Conservation (phyloP, 2,329 filamentous ascomycete genomes). For the Mycosphaerella arachidis region DNA sequence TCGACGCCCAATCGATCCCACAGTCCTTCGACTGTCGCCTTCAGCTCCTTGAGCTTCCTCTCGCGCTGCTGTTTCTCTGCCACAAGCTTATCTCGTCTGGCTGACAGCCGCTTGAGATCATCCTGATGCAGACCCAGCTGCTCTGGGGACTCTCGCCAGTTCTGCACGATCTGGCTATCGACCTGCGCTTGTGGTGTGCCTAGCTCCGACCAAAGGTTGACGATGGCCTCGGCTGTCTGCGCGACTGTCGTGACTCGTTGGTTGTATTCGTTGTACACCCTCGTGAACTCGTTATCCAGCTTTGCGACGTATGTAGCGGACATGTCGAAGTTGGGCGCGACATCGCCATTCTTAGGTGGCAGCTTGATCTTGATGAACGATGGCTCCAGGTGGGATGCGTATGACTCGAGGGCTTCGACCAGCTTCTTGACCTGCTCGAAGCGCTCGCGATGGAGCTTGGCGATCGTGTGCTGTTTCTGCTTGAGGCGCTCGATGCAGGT, state of each 20-base stretch:
- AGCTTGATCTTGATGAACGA: conserved; percentile 81
- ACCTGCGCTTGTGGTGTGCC: conserved; percentile 92
- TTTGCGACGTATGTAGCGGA: conserved; percentile 81
- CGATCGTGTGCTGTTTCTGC: conserved; percentile 78
- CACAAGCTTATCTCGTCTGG: conserved; percentile 73
- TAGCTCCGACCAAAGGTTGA: conserved; percentile 92
- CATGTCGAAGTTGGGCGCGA: conserved; percentile 85
- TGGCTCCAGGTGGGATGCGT: conserved; percentile 89
- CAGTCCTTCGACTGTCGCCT: conserved; percentile 70
- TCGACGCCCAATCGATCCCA: conserved; percentile 88
- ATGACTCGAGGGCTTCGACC: conserved; percentile 87
- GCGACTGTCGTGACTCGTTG: conserved; percentile 73
- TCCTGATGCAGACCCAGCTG: conserved; percentile 89
- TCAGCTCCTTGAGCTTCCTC: conserved; percentile 70
- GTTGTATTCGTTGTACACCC: conserved; percentile 95
- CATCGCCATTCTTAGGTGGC: conserved; percentile 74
- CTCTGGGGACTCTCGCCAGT: conserved; percentile 85
- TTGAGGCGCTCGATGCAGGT: conserved; percentile 75
- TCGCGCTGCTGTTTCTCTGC: conserved; percentile 88
- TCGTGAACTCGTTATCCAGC: conserved; percentile 84
- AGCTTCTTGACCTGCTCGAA: conserved; percentile 97
- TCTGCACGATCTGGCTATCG: conserved; percentile 79
- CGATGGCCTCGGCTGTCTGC: conserved; percentile 73
- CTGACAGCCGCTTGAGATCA: conserved; percentile 68
- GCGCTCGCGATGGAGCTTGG: conserved; percentile 79